These are phyloP conservation scores for Aspergillus cristatus DNA, from an alignment of 495 filamentous ascomycete species.

Conservation along the genomic window DNA sequence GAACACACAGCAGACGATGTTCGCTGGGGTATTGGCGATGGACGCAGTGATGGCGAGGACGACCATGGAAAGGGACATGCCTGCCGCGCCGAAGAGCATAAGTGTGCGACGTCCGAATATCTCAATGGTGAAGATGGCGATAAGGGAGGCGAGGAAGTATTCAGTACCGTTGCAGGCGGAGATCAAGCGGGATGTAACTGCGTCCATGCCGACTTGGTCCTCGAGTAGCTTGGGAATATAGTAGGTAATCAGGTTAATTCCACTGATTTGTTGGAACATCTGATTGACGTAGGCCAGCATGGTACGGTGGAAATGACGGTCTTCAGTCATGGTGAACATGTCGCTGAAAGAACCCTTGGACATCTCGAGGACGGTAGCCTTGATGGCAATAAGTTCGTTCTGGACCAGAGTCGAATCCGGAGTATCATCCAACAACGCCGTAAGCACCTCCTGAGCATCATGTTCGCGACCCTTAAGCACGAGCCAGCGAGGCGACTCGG, in stretches of 20 bases:
- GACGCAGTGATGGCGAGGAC: conserved; percentile 47
- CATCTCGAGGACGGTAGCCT: conserved; percentile 67
- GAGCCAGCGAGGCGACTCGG: conserved; percentile 69
- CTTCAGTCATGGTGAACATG: conserved; percentile 60
- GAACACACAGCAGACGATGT: conserved; percentile 48
- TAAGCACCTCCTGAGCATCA: conserved; percentile 55
- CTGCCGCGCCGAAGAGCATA: conserved; percentile 63
- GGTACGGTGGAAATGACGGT: conserved; percentile 67
- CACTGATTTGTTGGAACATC: conserved; percentile 68
- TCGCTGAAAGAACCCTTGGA: conserved; percentile 55
- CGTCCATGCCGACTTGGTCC: conserved; percentile 43
- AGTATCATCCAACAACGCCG: conserved; percentile 46
- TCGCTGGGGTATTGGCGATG: conserved; percentile 19
- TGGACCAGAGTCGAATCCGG: conserved; percentile 46
- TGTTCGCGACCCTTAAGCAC: conserved; percentile 59
- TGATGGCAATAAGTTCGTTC: conserved; percentile 61
- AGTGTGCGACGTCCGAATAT: conserved; percentile 58
- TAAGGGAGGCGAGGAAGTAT: conserved; percentile 65
- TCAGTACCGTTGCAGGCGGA: conserved; percentile 64
- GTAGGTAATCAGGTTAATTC: conserved; percentile 70
- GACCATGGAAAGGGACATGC: conserved; percentile 62
- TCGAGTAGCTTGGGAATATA: conserved; percentile 61
- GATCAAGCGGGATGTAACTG: conserved; percentile 54
- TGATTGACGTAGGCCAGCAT: conserved; percentile 67
- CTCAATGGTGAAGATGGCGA: conserved; percentile 64